Conservation (phyloP, 202 grass and related monocot species). For the Brachypodium distachyon region DNA sequence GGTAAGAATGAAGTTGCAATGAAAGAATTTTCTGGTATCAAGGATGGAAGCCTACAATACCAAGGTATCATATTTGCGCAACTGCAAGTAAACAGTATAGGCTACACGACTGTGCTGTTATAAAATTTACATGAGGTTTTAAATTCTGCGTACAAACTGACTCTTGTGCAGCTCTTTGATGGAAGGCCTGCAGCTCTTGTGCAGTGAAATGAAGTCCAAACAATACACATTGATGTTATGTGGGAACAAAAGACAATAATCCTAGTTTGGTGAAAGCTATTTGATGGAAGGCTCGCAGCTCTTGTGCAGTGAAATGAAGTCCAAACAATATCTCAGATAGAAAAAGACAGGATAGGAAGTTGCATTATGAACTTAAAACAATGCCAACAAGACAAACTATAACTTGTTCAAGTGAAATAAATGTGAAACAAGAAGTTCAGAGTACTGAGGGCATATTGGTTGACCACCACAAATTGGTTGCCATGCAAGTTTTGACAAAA, state of each 20-base stretch:
- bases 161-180: too few relatives aligned
- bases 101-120: background rate
- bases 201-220: too few relatives aligned
- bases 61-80: background rate
- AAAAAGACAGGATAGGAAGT: background rate
- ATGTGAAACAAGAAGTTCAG: background rate
- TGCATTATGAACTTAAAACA: slow-evolving; percentile 3
- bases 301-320: background rate
- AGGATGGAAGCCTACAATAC: background rate
- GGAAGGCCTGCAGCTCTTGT: too few relatives aligned
- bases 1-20: background rate
- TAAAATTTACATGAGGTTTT: background rate
- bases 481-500: background rate
- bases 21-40: background rate
- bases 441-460: slow-evolving; percentile 1
- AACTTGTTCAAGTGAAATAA: background rate
- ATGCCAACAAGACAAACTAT: background rate
- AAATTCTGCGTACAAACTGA: background rate
- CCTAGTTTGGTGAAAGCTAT: background rate
- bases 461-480: background rate
- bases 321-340: background rate
- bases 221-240: too few relatives aligned
- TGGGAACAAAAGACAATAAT: background rate
- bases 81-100: background rate
- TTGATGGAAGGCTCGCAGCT: background rate